Evolutionary conservation across 495 filamentous ascomycete species (phyloP), one percentile per base, ranked within the genome.

Genomic region (Hypoxylon lienhwacheense): DNA sequence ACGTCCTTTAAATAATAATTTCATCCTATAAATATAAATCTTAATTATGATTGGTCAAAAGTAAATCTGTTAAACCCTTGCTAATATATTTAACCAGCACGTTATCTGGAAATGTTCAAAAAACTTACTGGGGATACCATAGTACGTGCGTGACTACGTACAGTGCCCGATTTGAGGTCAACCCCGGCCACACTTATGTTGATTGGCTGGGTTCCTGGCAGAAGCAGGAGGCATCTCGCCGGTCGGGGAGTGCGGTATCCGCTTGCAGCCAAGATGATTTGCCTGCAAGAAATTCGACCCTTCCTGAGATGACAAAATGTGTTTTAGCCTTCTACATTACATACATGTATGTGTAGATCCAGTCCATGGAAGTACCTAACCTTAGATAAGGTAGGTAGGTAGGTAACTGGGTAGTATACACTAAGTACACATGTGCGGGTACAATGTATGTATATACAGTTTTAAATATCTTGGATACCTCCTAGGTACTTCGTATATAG

Each of bases 121-220:
- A n/a, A n/a, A n/a, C n/a, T n/a, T n/a, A n/a, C n/a, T n/a, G n/a
- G n/a, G 24, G 4, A 26, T 8, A 8, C 24, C 24, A 26, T 8
- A 26, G 8, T 8, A 26, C 24, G 8, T 26, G 24, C 8, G 24
- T 26, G 24, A 4, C 5, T 8, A 26, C 8, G 24, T 26, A 26
- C 24, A 8, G 24, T 26, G 24, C 24, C 4, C 8, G 8, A 26
- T 26, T 7, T n/a, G n/a, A 21, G n/a, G n/a, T 20, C 20, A 7
- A 12, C 6, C 19, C 12, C 12, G 3, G 6, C 32, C 32, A 5
- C 10, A n/a, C 14, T 24, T 40, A 31, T 10, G 14, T 29, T 12
- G 21, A 39, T 49, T 49, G 46, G 46, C 22, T 22, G 19, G 16
- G 43, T 46, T 33, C 43, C 43, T 46, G 43, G 14, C 28, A 4